Evolutionary conservation across 2,329 filamentous ascomycete genomes (phyloP).

Genomic region (Microsporum canis): DNA sequence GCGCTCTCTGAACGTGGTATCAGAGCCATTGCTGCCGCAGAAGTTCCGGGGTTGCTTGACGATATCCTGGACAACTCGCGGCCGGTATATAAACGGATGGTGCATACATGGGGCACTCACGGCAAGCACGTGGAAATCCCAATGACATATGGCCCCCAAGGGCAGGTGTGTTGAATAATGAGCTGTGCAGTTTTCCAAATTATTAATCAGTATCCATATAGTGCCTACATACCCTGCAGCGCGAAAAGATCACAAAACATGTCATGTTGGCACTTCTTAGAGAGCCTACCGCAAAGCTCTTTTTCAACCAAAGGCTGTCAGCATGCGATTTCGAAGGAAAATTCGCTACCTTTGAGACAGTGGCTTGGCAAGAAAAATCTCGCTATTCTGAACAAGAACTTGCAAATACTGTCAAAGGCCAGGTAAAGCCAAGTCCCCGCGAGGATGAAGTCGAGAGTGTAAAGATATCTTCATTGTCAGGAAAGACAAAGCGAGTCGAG

Average conservation of each 20-base stretch:
- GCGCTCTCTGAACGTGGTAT: not conserved
- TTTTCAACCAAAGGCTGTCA: not conserved
- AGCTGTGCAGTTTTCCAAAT: not conserved
- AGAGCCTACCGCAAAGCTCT: not conserved
- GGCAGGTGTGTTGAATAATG: not conserved
- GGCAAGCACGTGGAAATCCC: not conserved
- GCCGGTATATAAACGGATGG: not conserved
- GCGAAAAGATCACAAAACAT: not conserved
- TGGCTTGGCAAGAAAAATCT: not conserved
- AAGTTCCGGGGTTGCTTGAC: not conserved
- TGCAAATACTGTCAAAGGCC: not conserved
- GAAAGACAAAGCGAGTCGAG: not conserved
- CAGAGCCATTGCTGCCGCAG: not conserved
- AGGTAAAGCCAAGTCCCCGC: not conserved
- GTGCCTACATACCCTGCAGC: not conserved
- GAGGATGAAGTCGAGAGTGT: not conserved
- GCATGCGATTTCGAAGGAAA: not conserved
- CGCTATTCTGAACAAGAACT: not conserved
- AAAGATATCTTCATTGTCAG: not conserved
- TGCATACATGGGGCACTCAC: not conserved
- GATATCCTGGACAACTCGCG: not conserved
- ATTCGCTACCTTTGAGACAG: not conserved
- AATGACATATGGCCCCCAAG: not conserved
- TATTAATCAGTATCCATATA: not conserved
- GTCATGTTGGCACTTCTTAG: not conserved